These are phyloP conservation scores for Collybia sordida DNA, from an alignment of 768 basidiomycete species.

Conservation along the genomic window DNA sequence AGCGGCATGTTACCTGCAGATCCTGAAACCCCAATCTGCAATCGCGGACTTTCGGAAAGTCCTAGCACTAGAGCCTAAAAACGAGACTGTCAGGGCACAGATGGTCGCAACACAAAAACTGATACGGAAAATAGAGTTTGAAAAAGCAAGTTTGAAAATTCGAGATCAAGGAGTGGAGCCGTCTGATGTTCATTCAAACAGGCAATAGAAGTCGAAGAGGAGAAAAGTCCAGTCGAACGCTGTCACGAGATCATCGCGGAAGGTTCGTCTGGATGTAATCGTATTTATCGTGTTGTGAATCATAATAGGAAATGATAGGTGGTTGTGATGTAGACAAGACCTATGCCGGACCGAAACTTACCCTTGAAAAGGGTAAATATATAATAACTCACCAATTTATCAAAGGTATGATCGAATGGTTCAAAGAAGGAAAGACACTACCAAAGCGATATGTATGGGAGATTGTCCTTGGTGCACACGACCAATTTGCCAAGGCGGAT, in stretches of 20 bases:
- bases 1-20: conserved; percentile 88
- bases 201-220: conserved; percentile 94
- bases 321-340: conserved; percentile 74
- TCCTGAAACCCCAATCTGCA: conserved; percentile 83
- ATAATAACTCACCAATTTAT: conserved; percentile 78
- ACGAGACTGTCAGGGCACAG: conserved; percentile 77
- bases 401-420: conserved; percentile 84
- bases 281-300: not conserved
- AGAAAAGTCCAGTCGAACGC: conserved; percentile 72
- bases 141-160: conserved; percentile 58
- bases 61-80: conserved; percentile 80
- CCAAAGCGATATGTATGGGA: conserved; percentile 93
- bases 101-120: conserved; percentile 89
- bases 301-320: conserved; percentile 37
- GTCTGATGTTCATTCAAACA: conserved; percentile 21
- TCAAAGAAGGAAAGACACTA: conserved; percentile 92
- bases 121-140: conserved; percentile 85
- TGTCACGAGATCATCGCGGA: conserved; percentile 79
- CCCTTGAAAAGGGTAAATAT: conserved; percentile 63
- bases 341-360: conserved; percentile 76
- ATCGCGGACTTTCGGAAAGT: conserved; percentile 88
- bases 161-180: not conserved
- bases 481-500: conserved; percentile 72
- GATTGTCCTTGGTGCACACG: conserved; percentile 86
- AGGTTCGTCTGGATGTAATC: conserved; percentile 40